Evolutionary conservation across 441 rosid species (phyloP), one percentile per base, ranked within the genome.

Genomic region (Gossypium davidsonii): DNA sequence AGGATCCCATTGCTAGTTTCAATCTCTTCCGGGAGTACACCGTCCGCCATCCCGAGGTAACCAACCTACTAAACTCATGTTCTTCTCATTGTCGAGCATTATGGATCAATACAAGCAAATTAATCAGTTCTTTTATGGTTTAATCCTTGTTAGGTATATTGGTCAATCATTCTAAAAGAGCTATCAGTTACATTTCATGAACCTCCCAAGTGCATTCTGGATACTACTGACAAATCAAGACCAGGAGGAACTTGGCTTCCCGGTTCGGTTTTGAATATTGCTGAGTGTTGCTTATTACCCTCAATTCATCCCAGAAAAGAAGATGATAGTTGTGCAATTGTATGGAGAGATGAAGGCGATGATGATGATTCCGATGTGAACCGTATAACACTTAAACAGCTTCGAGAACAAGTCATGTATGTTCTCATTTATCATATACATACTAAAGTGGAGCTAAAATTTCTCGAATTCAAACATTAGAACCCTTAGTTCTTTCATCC

Each of bases 391-490:
- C 56, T 90, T 14, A 87, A 82, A 78, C 83, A 90, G 74, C 83
- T 94, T 23, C 90, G 95, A 11, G 85, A 85, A 63, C 88, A 78
- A 90, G 98, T 88, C 76, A 90, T 85, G 95, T 94, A 91, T 65
- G 93, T 26, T 66, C 5, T 66, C 57, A 14, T 66, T 48, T 23
- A 48, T 6, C 56, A 12, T 23, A 46, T 23, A 46, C 49, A 62
- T 17, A 3, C 15, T 37, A 15, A 62, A 62, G 17, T 18, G 51
- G 26, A 39, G 28, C 28, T 18, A 18, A 63, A 39, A 63, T 63
- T 44, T 31, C 66, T 31, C 0, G 12, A 12, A 64, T 64, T 23
- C 12, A 20, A 10, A 46, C 39, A 66, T 44, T 21, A 5, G 11
- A 21, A 12, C 31, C 0, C 3, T 11, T 65, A 21, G 46, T 65